A percentile compares a stretch with the other conserved stretches of the same genome.
phyloP scores from a whole-genome alignment of 352 stramenopile species.

The Globisporangium orthogonon region DNA sequence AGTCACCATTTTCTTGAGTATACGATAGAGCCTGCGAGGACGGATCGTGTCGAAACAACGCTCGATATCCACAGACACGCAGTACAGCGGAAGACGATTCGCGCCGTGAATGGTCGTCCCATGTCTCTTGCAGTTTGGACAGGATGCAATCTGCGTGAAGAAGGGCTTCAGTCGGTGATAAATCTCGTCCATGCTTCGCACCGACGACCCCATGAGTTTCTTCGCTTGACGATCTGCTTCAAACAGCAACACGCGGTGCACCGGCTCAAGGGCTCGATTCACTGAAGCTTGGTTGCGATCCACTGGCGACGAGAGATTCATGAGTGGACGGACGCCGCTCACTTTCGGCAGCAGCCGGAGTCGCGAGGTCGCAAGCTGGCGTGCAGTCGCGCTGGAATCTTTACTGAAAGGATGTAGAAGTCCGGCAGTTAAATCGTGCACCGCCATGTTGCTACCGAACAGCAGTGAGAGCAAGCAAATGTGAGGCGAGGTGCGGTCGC shows the following conservation, averaged over 20 bases:
- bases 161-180: constrained; percentile 42
- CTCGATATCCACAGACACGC: constrained; percentile 70
- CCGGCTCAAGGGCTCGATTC: constrained; percentile 49
- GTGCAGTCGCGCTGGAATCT: background rate
- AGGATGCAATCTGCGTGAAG: constrained; percentile 26
- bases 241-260: constrained; percentile 54
- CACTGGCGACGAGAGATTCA: constrained; percentile 55
- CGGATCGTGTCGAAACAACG: constrained; percentile 80
- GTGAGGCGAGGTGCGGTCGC: background rate
- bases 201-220: constrained; percentile 43
- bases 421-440: constrained; percentile 37
- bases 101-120: background rate
- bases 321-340: constrained; percentile 60
- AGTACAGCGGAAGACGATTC: constrained; percentile 28
- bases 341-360: constrained; percentile 63
- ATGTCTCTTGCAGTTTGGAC: constrained; percentile 20
- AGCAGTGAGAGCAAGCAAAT: background rate
- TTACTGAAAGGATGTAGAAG: constrained; percentile 26
- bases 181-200: constrained; percentile 68
- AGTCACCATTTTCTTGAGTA: constrained; percentile 52
- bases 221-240: constrained; percentile 52
- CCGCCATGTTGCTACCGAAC: constrained; percentile 25
- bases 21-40: constrained; percentile 48
- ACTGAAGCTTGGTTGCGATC: constrained; percentile 30
- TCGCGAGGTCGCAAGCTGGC: constrained; percentile 38